Base-by-base conservation (phyloP, 179 eudicot genomes). In the Amaranthus tricolor region DNA sequence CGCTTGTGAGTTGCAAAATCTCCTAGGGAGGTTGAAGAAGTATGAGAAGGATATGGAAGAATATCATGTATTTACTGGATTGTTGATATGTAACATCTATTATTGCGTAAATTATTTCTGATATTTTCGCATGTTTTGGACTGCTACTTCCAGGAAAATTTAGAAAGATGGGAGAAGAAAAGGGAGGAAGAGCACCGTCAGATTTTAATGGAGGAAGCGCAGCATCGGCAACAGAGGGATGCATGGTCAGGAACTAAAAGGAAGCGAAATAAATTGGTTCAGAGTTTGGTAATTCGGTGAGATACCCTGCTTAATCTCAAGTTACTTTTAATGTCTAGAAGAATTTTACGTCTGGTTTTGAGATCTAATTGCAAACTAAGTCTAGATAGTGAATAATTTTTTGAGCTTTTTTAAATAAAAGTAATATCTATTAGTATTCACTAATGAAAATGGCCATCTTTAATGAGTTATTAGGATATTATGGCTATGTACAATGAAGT, bases 41-140 rank as follows among this genome's bases (percentile, higher is more conserved):
- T 90, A 89, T 80, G 97, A 91, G 78, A 89, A 83, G 80, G 90
- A 86, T 71, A 91, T 91, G 98, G 87, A 90, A 79, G 89, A 88
- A 69, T 94, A 89, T 78, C 89, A 90, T 80, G 98, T 94, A 84
- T 52, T 5, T 17, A 21, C 45, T 51, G 14, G 31, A 62, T 47
- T 19, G 40, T 61, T 57, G 13, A 62, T 55, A 16, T 40, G 14
- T 77, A 49, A 49, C 44, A 58, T 73, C 60, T 71, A 31, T 56
- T 40, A 21, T 11, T 21, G 31, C 13, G 51, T 61, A 45, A 43
- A 50, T 19, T 62, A 6, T 24, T 31, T 65, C 62, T 75, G 24
- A 68, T 62, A 61, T 63, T 68, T 72, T 62, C 20, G 17, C 56
- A 24, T 58, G 17, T 76, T 20, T 75, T 53, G 62, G 8, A 68